Evolutionary conservation across 257 asterid species (phyloP).

Genomic region (Gynochthodes officinalis): DNA sequence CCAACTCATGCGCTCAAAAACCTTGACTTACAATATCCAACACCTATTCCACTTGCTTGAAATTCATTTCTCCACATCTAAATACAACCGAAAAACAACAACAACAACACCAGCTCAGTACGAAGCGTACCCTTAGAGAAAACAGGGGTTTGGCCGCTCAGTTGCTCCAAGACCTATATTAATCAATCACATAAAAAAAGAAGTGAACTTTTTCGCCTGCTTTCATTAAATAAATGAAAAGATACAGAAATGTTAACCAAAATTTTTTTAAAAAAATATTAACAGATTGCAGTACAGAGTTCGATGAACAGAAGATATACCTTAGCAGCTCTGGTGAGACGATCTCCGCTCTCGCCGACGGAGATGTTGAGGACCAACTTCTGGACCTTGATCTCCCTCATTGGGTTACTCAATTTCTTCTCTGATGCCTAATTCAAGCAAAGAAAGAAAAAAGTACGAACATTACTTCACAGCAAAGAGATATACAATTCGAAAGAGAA

Average conservation of each 20-base stretch:
- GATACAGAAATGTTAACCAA: neutral
- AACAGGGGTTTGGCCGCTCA: slow-evolving; percentile 56
- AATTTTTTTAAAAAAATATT: neutral
- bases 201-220: neutral
- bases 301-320: neutral
- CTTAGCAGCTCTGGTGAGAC: slow-evolving; percentile 60
- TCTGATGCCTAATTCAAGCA: slow-evolving; percentile 44
- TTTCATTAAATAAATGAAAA: neutral
- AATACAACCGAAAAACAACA: neutral
- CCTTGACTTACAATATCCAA: neutral
- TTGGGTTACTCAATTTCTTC: slow-evolving; percentile 57
- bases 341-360: slow-evolving; percentile 70
- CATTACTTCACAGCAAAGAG: neutral
- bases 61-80: neutral
- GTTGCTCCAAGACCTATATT: slow-evolving; percentile 52
- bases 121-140: slow-evolving; percentile 49
- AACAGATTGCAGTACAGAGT: neutral
- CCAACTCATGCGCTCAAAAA: neutral
- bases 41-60: neutral
- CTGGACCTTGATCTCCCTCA: slow-evolving; percentile 69
- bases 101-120: neutral
- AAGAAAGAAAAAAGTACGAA: neutral
- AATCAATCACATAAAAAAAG: neutral
- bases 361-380: slow-evolving; percentile 67
- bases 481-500: neutral